Conservation (phyloP, 495 filamentous ascomycete species). For the Barbatosphaeria neglecta region DNA sequence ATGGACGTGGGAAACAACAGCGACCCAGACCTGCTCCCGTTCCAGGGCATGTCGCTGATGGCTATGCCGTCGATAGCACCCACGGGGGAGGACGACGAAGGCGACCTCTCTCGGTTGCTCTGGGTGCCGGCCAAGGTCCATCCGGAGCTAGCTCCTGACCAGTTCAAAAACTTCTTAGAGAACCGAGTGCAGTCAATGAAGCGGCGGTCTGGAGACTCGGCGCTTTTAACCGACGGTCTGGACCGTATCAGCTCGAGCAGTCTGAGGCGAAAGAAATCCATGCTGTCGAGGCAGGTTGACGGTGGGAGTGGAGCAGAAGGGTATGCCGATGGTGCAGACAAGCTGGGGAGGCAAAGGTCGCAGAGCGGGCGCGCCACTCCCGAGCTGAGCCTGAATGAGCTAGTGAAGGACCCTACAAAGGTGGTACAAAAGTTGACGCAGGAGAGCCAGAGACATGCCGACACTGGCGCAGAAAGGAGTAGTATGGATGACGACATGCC, state of each 20-base stretch:
- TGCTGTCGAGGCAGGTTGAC: slow-evolving; percentile 88
- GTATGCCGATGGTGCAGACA: slow-evolving; percentile 82
- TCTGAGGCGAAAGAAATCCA: slow-evolving; percentile 81
- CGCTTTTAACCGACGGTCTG: slow-evolving; percentile 54
- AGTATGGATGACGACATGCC: slow-evolving; percentile 67
- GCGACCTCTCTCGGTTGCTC: slow-evolving; percentile 77
- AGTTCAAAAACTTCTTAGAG: slow-evolving; percentile 94
- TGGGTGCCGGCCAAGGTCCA: slow-evolving; percentile 95
- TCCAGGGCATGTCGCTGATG: slow-evolving; percentile 46
- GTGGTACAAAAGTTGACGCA: slow-evolving; percentile 54
- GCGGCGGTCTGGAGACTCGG: slow-evolving; percentile 61
- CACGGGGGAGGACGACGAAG: slow-evolving; percentile 65
- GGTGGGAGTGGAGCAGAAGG: slow-evolving; percentile 49
- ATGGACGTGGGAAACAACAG: slow-evolving; percentile 91
- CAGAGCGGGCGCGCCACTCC: slow-evolving; percentile 35
- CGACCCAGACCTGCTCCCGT: slow-evolving; percentile 87
- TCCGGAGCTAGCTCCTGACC: slow-evolving; percentile 87
- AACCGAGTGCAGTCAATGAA: slow-evolving; percentile 83
- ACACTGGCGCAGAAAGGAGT: slow-evolving; percentile 25
- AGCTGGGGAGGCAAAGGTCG: slow-evolving; percentile 66
- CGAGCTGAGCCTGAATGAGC: slow-evolving; percentile 55
- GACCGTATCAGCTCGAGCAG: slow-evolving; percentile 51
- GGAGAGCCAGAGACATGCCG: slow-evolving; percentile 21
- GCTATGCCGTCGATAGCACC: slow-evolving; percentile 65
- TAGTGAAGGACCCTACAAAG: slow-evolving; percentile 72